phyloP scores from a whole-genome alignment of 2,329 filamentous ascomycete genomes.

The Hypoxylon sp. region DNA sequence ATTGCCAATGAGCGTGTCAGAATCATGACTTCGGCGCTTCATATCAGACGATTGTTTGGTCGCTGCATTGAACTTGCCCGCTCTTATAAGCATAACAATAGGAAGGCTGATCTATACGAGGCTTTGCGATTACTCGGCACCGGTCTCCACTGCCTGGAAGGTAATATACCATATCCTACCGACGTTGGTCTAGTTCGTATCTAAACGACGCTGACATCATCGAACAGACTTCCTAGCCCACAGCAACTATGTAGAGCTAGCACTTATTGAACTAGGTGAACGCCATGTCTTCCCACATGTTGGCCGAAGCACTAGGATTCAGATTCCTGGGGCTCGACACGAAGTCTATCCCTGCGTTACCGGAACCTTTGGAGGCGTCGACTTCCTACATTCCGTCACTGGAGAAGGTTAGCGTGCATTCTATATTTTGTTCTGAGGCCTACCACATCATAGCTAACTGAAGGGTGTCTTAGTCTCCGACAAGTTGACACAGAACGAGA shows the following conservation, averaged over 20 bases:
- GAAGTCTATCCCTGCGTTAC: slow-evolving; percentile 86
- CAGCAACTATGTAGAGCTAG: slow-evolving; percentile 92
- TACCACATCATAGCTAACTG: slow-evolving; percentile 28
- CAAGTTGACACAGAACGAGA: slow-evolving; percentile 91
- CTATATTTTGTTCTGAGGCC: background rate
- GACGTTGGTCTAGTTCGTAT: background rate
- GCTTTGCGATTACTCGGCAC: slow-evolving; percentile 88
- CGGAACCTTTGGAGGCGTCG: slow-evolving; percentile 93
- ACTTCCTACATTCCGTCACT: slow-evolving; percentile 90
- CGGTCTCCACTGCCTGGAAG: slow-evolving; percentile 88
- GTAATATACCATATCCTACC: slow-evolving; percentile 53
- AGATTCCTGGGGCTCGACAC: slow-evolving; percentile 74
- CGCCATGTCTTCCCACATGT: slow-evolving; percentile 87
- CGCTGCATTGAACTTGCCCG: slow-evolving; percentile 85
- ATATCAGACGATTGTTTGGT: slow-evolving; percentile 80
- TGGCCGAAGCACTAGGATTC: slow-evolving; percentile 78
- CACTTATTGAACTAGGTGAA: slow-evolving; percentile 88
- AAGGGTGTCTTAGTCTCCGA: slow-evolving; percentile 73
- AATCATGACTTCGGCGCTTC: slow-evolving; percentile 84
- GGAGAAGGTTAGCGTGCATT: slow-evolving; percentile 67
- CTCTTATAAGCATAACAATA: slow-evolving; percentile 73
- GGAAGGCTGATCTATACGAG: slow-evolving; percentile 86
- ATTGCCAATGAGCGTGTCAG: slow-evolving; percentile 85
- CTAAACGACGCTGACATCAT: slow-evolving; percentile 19
- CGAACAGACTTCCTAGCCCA: slow-evolving; percentile 85